A percentile compares a stretch with the other conserved stretches of the same genome.
These are phyloP conservation scores for Penicillium longicatenatum DNA, from an alignment of 495 filamentous ascomycete genomes.

Conservation along the genomic window DNA sequence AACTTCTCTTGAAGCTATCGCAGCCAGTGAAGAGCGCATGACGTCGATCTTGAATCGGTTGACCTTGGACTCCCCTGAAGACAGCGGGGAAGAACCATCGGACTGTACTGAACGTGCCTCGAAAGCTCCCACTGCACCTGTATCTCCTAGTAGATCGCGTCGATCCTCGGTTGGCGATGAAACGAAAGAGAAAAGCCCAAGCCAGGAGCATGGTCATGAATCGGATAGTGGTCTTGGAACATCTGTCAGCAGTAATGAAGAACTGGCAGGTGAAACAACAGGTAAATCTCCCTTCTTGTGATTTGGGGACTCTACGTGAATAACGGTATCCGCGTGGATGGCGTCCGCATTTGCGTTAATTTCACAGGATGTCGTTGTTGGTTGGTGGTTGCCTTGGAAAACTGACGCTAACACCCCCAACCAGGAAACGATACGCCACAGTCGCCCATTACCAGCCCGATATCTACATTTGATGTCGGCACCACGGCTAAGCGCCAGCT, in stretches of 20 bases:
- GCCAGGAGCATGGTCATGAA: constrained; percentile 36
- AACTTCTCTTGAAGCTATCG: constrained; percentile 51
- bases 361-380: too few species aligned
- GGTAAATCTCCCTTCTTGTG: not conserved
- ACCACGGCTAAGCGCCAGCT: constrained; percentile 40
- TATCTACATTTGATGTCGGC: not conserved
- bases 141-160: not conserved
- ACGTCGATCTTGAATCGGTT: constrained; percentile 45
- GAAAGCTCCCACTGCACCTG: not conserved
- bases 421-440: not conserved
- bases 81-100: constrained; percentile 10
- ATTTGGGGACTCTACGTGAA: too few species aligned
- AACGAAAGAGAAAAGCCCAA: not conserved
- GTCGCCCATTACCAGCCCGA: not conserved
- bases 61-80: constrained; percentile 39
- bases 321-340: too few species aligned
- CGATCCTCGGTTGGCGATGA: constrained; percentile 3
- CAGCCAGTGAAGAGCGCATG: constrained; percentile 51
- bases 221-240: constrained; percentile 60
- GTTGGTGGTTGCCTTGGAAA: too few species aligned
- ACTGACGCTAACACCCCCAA: not conserved
- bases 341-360: too few species aligned
- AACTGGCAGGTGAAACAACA: constrained; percentile 11
- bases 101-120: not conserved
- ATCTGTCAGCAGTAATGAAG: constrained; percentile 44